Conservation (phyloP, 2,329 filamentous ascomycete genomes). For the Diplodia seriata region DNA sequence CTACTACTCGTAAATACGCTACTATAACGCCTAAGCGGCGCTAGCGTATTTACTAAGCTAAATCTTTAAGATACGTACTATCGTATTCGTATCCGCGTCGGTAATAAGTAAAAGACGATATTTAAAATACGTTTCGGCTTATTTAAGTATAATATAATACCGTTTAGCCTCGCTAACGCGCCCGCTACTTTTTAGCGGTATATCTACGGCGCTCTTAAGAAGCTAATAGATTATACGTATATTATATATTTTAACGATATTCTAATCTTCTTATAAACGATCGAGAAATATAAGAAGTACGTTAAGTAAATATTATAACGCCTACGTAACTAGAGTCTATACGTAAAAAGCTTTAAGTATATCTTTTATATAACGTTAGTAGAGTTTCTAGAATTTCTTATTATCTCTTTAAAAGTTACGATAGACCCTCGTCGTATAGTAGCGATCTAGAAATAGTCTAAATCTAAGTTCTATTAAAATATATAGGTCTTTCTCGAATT, state of each 20-base stretch:
- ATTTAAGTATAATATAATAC: not conserved
- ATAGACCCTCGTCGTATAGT: constrained; percentile 28
- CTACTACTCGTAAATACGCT: not conserved
- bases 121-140: not conserved
- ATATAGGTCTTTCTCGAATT: not conserved
- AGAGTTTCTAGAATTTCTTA: constrained; percentile 35
- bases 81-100: not conserved
- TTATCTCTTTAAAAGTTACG: constrained; percentile 14
- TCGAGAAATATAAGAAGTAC: constrained; percentile 33
- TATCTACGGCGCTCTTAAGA: constrained; percentile 38
- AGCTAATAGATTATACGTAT: constrained; percentile 35
- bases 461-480: constrained; percentile 5
- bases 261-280: constrained; percentile 39
- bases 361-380: constrained; percentile 22
- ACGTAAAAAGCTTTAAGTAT: too few relatives aligned
- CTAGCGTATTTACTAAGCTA: too few relatives aligned
- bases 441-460: constrained; percentile 4
- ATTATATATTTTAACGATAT: constrained; percentile 44
- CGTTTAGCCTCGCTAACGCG: not conserved
- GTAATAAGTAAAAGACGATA: not conserved
- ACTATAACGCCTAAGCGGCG: not conserved
- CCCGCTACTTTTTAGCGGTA: constrained; percentile 39
- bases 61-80: too few relatives aligned
- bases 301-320: constrained; percentile 34
- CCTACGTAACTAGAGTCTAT: too few relatives aligned